phyloP scores from a whole-genome alignment of 176 grass and related monocot genomes.

The Chloris gayana region DNA sequence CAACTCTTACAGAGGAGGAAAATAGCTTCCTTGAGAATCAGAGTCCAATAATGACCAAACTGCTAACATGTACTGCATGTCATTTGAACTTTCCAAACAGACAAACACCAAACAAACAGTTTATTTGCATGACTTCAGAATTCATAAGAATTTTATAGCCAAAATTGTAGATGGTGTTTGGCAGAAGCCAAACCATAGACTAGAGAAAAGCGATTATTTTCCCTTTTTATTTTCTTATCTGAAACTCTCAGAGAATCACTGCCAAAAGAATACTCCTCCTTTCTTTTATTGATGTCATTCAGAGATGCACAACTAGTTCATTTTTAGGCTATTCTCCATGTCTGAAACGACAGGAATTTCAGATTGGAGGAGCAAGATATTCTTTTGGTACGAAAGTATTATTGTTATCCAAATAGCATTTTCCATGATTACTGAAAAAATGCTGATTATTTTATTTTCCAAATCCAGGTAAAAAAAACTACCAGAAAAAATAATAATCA shows the following conservation, averaged over 20 bases:
- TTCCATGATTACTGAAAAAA: not conserved
- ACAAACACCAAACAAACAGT: not conserved
- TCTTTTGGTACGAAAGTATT: not conserved
- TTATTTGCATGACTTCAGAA: not conserved
- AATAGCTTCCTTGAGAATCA: not conserved
- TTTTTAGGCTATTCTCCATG: too few species aligned
- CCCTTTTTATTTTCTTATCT: slow-evolving; percentile 13
- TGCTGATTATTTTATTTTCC: not conserved
- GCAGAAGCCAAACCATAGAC: slow-evolving; percentile 25
- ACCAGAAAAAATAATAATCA: not conserved
- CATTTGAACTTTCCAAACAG: slow-evolving; percentile 4
- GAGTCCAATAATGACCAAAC: not conserved
- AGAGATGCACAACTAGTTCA: too few species aligned
- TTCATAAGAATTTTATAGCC: not conserved
- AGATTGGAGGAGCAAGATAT: too few species aligned
- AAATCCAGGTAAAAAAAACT: not conserved
- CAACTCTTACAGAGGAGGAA: not conserved
- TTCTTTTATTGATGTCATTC: too few species aligned
- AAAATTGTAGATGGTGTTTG: slow-evolving; percentile 4
- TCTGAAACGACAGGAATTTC: too few species aligned
- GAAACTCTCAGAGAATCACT: not conserved
- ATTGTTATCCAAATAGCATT: not conserved
- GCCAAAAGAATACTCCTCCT: not conserved
- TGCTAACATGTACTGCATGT: not conserved
- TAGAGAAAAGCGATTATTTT: slow-evolving; percentile 14